Evolutionary conservation across 2,329 filamentous ascomycete species (phyloP), one percentile per base, ranked within the genome.

Genomic region (Xylaria sp.): DNA sequence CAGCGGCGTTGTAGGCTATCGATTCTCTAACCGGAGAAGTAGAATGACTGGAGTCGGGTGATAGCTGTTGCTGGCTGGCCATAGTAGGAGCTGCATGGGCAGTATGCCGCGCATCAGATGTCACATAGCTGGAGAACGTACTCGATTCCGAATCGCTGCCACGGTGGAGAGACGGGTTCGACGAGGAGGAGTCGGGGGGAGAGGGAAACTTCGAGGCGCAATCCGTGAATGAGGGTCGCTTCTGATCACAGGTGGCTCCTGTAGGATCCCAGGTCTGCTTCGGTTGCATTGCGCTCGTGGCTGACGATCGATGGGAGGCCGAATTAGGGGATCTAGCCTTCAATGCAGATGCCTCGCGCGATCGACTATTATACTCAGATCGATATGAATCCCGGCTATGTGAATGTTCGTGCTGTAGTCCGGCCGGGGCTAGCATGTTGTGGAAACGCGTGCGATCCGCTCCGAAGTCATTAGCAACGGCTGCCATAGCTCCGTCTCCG

Each of bases 371-470:
- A n/a, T 76, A 75, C 54, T 71, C 64, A 63, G 75, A 70, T 65
- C 74, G 61, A 64, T 73, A 72, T 59, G 74, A 72, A 67, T 81
- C 76, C 72, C 79, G 76, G 58, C 78, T 70, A 60, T 77, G 77
- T 64, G 76, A 78, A 65, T 79, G 79, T 64, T 77, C 77, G 64
- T 76, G 78, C 64, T 73, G 74, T 64, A 79, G 68, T 54, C 76
- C 76, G 50, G 79, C 74, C 59, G 76, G 74, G 60, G 77, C 75
- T 78, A 91, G 88, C 81, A 86, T 89, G 77, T 81, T 85, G 79
- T 85, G 84, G 76, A 88, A 87, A 76, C 85, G 83, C 69, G 84
- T 81, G 68, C 86, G 80, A 76, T 91, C 86, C 75, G 89, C 83
- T 76, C 86, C 85, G 78, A 86, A 86, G 79, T 93, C 90, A 74